Conservation (phyloP, 2,329 filamentous ascomycete species). For the Verticillium isaacii region DNA sequence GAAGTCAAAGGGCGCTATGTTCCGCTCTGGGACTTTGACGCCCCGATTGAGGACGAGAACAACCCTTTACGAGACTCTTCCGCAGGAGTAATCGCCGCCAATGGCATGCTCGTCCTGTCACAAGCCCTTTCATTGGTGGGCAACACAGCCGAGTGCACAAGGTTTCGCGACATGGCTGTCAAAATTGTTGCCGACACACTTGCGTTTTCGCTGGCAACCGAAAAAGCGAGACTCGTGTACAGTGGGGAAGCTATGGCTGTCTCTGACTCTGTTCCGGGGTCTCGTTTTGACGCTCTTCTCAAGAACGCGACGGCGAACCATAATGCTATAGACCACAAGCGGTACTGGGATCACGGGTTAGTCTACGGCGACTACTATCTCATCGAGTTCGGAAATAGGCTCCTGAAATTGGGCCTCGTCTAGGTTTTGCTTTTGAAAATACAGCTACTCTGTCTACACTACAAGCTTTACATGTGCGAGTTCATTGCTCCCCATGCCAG, state of each 20-base stretch:
- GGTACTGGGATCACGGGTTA: conserved; percentile 33
- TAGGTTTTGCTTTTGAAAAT: neutral
- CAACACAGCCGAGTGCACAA: conserved; percentile 7
- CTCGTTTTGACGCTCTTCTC: conserved; percentile 25
- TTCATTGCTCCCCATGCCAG: conserved; percentile 3
- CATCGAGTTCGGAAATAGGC: conserved; percentile 38
- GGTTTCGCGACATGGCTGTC: conserved; percentile 22
- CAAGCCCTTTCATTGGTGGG: conserved; percentile 15
- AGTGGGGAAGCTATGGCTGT: neutral
- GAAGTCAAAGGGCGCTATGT: conserved; percentile 17
- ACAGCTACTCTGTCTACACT: neutral
- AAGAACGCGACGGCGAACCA: conserved; percentile 29
- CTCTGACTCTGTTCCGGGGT: conserved; percentile 2
- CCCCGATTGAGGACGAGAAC: conserved; percentile 26
- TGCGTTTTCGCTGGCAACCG: conserved; percentile 18
- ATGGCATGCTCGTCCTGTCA: conserved; percentile 33
- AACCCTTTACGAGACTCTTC: conserved; percentile 29
- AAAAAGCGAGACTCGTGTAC: conserved; percentile 13
- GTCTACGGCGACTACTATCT: conserved; percentile 47
- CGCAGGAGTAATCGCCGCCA: conserved; percentile 34
- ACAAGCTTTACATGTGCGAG: neutral
- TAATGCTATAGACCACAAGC: conserved; percentile 22
- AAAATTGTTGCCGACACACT: conserved; percentile 24
- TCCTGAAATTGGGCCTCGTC: conserved; percentile 26
- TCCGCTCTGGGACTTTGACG: conserved; percentile 42